Conservation (phyloP, 2,329 filamentous ascomycete genomes). For the Clathrospora elynae region DNA sequence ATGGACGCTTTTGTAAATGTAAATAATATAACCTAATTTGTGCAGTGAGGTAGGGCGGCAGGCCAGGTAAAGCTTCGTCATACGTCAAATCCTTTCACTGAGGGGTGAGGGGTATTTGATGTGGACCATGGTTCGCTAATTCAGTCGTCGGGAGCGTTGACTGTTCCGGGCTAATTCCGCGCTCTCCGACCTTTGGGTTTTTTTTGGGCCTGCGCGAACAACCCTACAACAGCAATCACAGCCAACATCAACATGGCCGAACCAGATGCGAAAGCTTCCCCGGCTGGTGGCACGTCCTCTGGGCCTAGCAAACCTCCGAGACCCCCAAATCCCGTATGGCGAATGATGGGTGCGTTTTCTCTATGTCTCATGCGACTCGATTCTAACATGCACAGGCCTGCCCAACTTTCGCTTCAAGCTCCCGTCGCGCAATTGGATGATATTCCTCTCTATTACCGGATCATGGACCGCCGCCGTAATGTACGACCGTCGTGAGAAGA, state of each 20-base stretch:
- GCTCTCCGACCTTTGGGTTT: constrained; percentile 26
- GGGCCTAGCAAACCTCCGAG: constrained; percentile 35
- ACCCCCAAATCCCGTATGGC: constrained; percentile 47
- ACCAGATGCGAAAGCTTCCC: constrained; percentile 36
- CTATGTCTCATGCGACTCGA: constrained; percentile 3
- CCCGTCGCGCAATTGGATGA: constrained; percentile 96
- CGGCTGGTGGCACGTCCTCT: constrained; percentile 27
- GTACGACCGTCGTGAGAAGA: constrained; percentile 93
- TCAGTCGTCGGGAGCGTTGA: constrained; percentile 4
- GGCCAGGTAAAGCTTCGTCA: neutral
- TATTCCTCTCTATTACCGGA: constrained; percentile 82
- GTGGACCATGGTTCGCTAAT: neutral
- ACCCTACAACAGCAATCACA: constrained; percentile 14
- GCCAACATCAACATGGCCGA: constrained; percentile 39
- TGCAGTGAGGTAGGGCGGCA: neutral
- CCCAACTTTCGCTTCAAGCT: constrained; percentile 82
- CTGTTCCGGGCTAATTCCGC: constrained; percentile 26
- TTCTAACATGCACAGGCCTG: constrained; percentile 62
- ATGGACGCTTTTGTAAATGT: constrained; percentile 3
- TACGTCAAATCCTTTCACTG: neutral
- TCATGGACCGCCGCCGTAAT: constrained; percentile 79
- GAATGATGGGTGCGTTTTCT: constrained; percentile 46
- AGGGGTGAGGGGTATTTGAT: constrained; percentile 3
- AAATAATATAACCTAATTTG: neutral
- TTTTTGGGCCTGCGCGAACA: constrained; percentile 31